A percentile compares a stretch with the other conserved stretches of the same genome.
Evolutionary conservation across 805 yeast genomes (phyloP).

Genomic region (Trichomonascus vanleenenianus): DNA sequence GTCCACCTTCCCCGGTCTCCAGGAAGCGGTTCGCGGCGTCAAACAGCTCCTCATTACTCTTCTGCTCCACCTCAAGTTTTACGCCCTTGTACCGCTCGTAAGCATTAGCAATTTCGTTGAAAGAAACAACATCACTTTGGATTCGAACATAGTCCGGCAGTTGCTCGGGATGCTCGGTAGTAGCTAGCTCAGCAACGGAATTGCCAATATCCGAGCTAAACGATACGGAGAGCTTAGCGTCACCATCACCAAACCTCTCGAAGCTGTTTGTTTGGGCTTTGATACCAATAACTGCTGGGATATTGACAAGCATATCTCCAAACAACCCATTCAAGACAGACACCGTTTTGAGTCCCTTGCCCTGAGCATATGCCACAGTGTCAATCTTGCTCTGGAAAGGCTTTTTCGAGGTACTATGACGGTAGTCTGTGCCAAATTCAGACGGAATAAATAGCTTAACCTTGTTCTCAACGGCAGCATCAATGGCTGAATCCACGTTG

Average conservation of each 20-base stretch:
- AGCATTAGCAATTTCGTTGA: constrained; percentile 10
- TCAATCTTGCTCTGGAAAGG: no score
- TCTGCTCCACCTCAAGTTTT: constrained; percentile 12
- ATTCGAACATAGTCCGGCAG: constrained; percentile 19
- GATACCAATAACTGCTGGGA: no score
- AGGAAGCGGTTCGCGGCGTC: not conserved
- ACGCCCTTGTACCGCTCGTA: constrained; percentile 20
- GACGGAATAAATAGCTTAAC: no score
- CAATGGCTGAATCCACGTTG: no score
- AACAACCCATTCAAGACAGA: no score
- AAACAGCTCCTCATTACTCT: constrained; percentile 8
- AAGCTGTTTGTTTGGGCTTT: constrained; percentile 6
- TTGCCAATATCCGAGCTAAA: constrained; percentile 21
- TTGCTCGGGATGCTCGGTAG: constrained; percentile 14
- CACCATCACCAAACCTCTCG: constrained; percentile 12
- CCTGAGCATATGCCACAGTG: no score
- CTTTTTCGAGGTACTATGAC: no score
- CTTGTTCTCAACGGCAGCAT: no score
- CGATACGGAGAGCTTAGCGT: constrained; percentile 13
- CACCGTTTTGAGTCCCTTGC: no score
- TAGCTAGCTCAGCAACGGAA: constrained; percentile 19
- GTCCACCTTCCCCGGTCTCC: constrained; percentile 3
- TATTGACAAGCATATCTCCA: no score
- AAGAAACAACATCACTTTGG: constrained; percentile 13
- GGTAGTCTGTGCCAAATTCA: no score